These are phyloP conservation scores for Solanum bukasovii DNA, from an alignment of 257 asterid genomes.

Conservation along the genomic window DNA sequence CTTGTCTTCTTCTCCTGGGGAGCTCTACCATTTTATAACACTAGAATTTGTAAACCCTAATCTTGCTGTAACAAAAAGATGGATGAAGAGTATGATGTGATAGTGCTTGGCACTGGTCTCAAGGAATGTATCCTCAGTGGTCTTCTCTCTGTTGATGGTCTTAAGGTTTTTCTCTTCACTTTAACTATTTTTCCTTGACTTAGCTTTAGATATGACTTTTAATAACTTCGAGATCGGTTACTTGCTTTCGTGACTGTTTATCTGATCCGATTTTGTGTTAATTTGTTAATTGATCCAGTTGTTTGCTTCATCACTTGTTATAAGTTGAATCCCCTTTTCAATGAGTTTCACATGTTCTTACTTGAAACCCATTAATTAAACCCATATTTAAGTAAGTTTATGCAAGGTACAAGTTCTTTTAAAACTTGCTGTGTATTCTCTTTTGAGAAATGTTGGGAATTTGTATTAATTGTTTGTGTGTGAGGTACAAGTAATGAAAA, in stretches of 20 bases:
- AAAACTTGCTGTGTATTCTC: background rate
- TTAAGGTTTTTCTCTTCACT: constrained; percentile 26
- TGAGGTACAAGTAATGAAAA: background rate
- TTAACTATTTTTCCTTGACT: background rate
- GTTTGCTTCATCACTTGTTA: background rate
- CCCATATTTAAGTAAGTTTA: background rate
- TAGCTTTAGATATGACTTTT: background rate
- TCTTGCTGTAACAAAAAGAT: background rate
- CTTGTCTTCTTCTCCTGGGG: background rate
- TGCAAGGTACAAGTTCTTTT: background rate
- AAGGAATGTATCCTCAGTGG: constrained; percentile 92
- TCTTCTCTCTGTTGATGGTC: constrained; percentile 85
- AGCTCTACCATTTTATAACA: background rate
- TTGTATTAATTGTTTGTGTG: background rate
- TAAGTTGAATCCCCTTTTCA: background rate
- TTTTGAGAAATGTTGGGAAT: background rate
- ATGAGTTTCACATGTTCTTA: background rate
- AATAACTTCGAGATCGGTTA: background rate
- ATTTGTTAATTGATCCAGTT: background rate
- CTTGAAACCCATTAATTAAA: background rate
- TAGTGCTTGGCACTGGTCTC: constrained; percentile 88
- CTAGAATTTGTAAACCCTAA: background rate
- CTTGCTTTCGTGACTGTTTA: background rate
- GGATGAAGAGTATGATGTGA: constrained; percentile 95
- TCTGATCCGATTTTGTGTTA: background rate